phyloP scores from a whole-genome alignment of 2,329 filamentous ascomycete species.

The Parastagonospora avenae region DNA sequence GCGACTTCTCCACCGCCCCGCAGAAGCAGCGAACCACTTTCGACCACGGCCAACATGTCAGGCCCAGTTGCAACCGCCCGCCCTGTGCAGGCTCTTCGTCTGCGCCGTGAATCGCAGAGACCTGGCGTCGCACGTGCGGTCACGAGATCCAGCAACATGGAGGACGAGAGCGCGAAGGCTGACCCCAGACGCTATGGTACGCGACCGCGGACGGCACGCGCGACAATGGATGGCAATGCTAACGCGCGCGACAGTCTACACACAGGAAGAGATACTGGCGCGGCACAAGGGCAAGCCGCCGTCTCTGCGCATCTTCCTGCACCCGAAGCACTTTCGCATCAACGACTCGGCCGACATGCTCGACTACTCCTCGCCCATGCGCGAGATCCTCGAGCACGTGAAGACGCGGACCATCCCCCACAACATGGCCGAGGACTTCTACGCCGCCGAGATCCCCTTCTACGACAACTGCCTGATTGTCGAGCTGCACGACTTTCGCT shows the following conservation, averaged over 20 bases:
- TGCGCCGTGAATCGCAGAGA: slow-evolving; percentile 51
- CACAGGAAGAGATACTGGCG: slow-evolving; percentile 77
- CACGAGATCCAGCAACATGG: slow-evolving; percentile 33
- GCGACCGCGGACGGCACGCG: slow-evolving; percentile 1
- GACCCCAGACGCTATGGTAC: slow-evolving; percentile 41
- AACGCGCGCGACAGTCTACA: slow-evolving; percentile 63
- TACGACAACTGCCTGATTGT: slow-evolving; percentile 95
- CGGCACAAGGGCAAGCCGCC: slow-evolving; percentile 76
- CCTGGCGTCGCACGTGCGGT: slow-evolving; percentile 40
- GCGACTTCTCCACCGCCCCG: slow-evolving; percentile 19
- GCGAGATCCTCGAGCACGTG: slow-evolving; percentile 77
- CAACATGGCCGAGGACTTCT: slow-evolving; percentile 81
- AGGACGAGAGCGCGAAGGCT: slow-evolving; percentile 35
- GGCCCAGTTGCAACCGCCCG: slow-evolving; percentile 39
- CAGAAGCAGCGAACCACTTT: slow-evolving; percentile 9
- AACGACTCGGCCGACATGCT: slow-evolving; percentile 94
- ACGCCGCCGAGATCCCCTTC: slow-evolving; percentile 73
- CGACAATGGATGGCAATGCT: slow-evolving; percentile 4
- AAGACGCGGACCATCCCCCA: slow-evolving; percentile 80
- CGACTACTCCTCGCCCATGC: slow-evolving; percentile 91
- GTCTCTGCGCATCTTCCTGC: slow-evolving; percentile 84
- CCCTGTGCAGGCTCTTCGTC: slow-evolving; percentile 50
- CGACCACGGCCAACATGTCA: slow-evolving; percentile 33
- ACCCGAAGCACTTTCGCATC: slow-evolving; percentile 78
- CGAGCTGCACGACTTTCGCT: slow-evolving; percentile 87